Evolutionary conservation across 73 alveolate species (phyloP).

Genomic region (Paramecium primaurelia): DNA sequence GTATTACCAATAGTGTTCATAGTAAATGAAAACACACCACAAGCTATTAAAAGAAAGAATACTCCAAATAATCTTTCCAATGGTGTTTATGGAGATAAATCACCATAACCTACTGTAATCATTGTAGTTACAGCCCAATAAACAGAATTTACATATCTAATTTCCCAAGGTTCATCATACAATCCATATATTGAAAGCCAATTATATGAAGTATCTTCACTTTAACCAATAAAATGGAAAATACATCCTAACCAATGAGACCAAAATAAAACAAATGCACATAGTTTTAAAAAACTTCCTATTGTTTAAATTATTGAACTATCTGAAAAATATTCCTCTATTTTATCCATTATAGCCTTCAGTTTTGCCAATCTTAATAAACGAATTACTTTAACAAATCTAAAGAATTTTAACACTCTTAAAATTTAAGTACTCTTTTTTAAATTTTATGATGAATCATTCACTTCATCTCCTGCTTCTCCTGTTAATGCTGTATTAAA

Average conservation of each 20-base stretch:
- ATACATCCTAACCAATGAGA: constrained; percentile 46
- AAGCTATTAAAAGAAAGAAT: constrained; percentile 61
- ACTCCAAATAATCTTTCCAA: constrained; percentile 71
- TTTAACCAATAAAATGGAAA: constrained; percentile 13
- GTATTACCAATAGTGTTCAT: constrained; percentile 67
- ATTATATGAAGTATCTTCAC: background rate
- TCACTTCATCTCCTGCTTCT: background rate
- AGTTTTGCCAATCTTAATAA: constrained; percentile 25
- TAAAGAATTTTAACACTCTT: background rate
- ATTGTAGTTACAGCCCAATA: constrained; percentile 80
- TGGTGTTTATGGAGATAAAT: constrained; percentile 65
- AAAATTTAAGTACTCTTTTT: background rate
- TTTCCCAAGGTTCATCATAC: constrained; percentile 10
- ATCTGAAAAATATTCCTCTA: constrained; percentile 3
- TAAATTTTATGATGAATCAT: background rate
- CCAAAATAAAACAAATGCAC: constrained; percentile 45
- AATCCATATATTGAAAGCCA: background rate
- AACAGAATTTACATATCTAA: constrained; percentile 67
- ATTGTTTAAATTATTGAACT: background rate
- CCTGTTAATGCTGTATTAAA: background rate
- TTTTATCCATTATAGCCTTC: background rate
- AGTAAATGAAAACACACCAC: constrained; percentile 73
- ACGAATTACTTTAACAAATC: constrained; percentile 14
- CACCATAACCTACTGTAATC: constrained; percentile 87
- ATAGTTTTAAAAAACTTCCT: background rate